phyloP scores from a whole-genome alignment of 306 rosid genomes.

The Datisca glomerata region DNA sequence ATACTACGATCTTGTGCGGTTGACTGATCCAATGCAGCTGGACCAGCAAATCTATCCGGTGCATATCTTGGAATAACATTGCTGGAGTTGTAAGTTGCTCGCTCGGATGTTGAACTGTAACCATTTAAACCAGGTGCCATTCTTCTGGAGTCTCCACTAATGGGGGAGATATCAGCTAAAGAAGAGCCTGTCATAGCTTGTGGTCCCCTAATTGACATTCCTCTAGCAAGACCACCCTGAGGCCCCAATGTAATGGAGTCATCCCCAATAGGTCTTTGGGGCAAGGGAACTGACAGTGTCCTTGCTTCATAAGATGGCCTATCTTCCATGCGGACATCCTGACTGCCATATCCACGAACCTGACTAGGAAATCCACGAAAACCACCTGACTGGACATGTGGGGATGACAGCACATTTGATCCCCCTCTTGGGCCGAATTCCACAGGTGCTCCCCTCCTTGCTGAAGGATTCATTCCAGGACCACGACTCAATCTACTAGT shows the following conservation, averaged over 20 bases:
- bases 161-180: constrained; percentile 25
- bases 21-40: constrained; percentile 43
- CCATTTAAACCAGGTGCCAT: constrained; percentile 44
- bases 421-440: constrained; percentile 77
- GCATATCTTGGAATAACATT: constrained; percentile 27
- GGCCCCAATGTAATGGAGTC: constrained; percentile 80
- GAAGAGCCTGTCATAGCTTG: constrained; percentile 31
- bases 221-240: constrained; percentile 92
- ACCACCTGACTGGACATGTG: constrained; percentile 50
- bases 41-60: constrained; percentile 38
- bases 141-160: constrained; percentile 44
- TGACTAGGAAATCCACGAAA: constrained; percentile 49
- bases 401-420: constrained; percentile 41
- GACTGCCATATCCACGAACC: constrained; percentile 52
- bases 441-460: constrained; percentile 54
- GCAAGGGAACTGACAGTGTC: constrained; percentile 45
- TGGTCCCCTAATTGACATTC: constrained; percentile 84
- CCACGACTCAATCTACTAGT: constrained; percentile 72
- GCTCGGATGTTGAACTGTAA: constrained; percentile 34
- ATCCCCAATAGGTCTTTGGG: constrained; percentile 51
- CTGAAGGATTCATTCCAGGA: constrained; percentile 37
- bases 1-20: constrained; percentile 35
- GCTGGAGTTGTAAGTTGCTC: constrained; percentile 24
- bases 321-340: constrained; percentile 68
- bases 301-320: constrained; percentile 58